A percentile compares a stretch with the other conserved stretches of the same genome.
phyloP scores from a whole-genome alignment of 495 filamentous ascomycete genomes.

The Penicillium dipodomyicola region DNA sequence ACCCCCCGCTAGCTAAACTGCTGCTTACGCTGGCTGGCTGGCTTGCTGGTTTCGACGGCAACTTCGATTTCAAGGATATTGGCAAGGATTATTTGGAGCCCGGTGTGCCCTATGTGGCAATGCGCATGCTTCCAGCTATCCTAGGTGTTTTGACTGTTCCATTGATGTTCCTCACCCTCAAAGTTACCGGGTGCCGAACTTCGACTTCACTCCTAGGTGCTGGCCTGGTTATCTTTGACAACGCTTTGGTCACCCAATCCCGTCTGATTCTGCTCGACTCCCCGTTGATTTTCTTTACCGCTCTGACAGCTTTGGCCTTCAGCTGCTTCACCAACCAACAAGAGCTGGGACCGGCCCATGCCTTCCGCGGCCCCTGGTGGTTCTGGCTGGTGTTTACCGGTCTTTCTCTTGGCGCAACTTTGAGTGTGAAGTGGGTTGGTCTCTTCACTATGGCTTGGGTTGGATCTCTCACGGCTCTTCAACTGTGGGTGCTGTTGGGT shows the following conservation, averaged over 20 bases:
- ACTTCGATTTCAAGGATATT: conserved; percentile 99
- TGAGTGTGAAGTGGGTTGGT: conserved; percentile 98
- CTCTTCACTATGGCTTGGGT: conserved; percentile 99
- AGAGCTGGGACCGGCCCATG: conserved; percentile 81
- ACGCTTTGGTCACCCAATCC: conserved; percentile 90
- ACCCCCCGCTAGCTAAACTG: conserved; percentile 95
- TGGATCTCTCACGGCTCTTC: conserved; percentile 81
- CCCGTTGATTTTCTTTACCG: conserved; percentile 89
- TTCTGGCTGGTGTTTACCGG: conserved; percentile 93
- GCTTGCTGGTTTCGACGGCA: conserved; percentile 90
- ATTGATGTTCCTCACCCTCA: conserved; percentile 90
- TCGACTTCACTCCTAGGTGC: conserved; percentile 78
- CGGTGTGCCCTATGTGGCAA: conserved; percentile 93
- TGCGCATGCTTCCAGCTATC: conserved; percentile 89
- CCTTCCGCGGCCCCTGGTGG: conserved; percentile 91
- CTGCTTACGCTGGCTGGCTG: conserved; percentile 93
- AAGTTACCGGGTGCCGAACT: conserved; percentile 85
- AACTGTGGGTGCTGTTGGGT: conserved; percentile 92
- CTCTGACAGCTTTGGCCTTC: conserved; percentile 87
- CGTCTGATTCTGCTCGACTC: conserved; percentile 95
- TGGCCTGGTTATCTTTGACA: conserved; percentile 88
- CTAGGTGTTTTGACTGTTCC: conserved; percentile 84
- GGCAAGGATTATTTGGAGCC: conserved; percentile 97
- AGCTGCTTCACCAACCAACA: conserved; percentile 95
- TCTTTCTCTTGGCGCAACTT: conserved; percentile 81